Base-by-base conservation (phyloP, 129 eudicot species). In the Lonicera japonica region DNA sequence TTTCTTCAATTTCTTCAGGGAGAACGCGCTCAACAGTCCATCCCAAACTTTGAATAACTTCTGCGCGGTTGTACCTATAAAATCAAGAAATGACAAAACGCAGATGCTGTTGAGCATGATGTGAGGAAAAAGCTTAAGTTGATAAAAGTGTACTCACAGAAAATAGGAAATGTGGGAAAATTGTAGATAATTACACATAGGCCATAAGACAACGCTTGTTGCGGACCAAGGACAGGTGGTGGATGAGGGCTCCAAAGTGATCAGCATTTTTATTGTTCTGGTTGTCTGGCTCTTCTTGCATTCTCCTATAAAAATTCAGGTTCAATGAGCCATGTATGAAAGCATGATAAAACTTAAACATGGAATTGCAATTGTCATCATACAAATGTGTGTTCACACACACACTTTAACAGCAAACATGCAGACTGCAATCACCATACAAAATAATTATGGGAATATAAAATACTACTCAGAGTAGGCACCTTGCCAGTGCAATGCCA, bases 131-230 rank as follows among this genome's bases (percentile, higher is more conserved):
- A 41, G 1, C 11, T 48, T 14, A 50, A 50, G 21, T 50, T 16
- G 48, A 34, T 18, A 43, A 22, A 21, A 43, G 67, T 18, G 70
- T 17, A 8, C 22, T 11, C 4, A 43, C 45, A 41, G 23, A 67
- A 21, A 4, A 61, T 46, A 8, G 16, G 65, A 43, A 43, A 43
- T 24, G 24, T 41, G 23, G 36, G 29, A 21, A 38, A 5, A 56
- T 8, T 1, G 63, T 14, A 52, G 62, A 52, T 14, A 58, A 80
- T 80, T 79, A 92, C 96, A 81, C 86, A 70, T 88, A 94, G 50
- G 99, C 95, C 99, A 83, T 88, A 61, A 94, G 79, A 75, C 99
- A 94, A n/a, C 96, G 96, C 75, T 94, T 94, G 51, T 94, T 88
- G 73, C 99, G 96, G 20, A 88, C 82, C 55, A 94, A 68, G 5